phyloP scores from a whole-genome alignment of 1,284 basidiomycete species.

The Tylopilus sp. region DNA sequence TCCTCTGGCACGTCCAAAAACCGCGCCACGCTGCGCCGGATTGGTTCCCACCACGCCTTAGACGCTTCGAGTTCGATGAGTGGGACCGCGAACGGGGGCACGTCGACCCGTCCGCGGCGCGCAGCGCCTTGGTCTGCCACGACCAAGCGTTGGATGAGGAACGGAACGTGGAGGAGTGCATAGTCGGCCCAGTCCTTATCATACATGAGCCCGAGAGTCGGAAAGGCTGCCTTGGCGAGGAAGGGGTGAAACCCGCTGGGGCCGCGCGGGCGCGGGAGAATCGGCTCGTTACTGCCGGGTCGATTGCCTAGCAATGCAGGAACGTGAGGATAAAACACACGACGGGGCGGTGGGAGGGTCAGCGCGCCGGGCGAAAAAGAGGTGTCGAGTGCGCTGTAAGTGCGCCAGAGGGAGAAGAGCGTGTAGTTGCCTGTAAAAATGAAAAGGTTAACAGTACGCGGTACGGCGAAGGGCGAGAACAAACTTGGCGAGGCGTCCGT shows the following conservation, averaged over 20 bases:
- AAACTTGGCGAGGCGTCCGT: conserved; percentile 45
- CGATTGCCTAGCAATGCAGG: conserved; percentile 50
- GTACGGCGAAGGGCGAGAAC: conserved; percentile 20
- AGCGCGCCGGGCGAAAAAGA: conserved; percentile 49
- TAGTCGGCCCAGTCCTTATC: conserved; percentile 74
- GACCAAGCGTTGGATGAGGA: conserved; percentile 69
- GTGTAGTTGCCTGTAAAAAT: conserved; percentile 56
- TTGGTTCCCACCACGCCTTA: conserved; percentile 69
- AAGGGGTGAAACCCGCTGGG: conserved; percentile 59
- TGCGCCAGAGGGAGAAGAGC: conserved; percentile 73
- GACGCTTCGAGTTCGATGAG: conserved; percentile 54
- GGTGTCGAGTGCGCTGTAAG: conserved; percentile 64
- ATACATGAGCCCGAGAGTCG: conserved; percentile 63
- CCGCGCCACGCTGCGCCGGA: conserved; percentile 49
- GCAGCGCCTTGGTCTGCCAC: conserved; percentile 72
- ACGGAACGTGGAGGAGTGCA: conserved; percentile 59
- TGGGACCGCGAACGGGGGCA: conserved; percentile 50
- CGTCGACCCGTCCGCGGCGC: conserved; percentile 33
- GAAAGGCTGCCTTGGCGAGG: conserved; percentile 65
- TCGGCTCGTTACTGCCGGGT: conserved; percentile 47
- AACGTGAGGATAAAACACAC: conserved; percentile 68
- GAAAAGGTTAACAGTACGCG: conserved; percentile 1
- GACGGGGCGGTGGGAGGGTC: conserved; percentile 60
- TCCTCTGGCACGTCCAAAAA: conserved; percentile 44
- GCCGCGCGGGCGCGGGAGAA: conserved; percentile 41